Percentiles rank a stretch among this genome's conserved stretches.
Evolutionary conservation across 1,139 yeast species (phyloP).

Genomic region (Geotrichum citri-aurantii): DNA sequence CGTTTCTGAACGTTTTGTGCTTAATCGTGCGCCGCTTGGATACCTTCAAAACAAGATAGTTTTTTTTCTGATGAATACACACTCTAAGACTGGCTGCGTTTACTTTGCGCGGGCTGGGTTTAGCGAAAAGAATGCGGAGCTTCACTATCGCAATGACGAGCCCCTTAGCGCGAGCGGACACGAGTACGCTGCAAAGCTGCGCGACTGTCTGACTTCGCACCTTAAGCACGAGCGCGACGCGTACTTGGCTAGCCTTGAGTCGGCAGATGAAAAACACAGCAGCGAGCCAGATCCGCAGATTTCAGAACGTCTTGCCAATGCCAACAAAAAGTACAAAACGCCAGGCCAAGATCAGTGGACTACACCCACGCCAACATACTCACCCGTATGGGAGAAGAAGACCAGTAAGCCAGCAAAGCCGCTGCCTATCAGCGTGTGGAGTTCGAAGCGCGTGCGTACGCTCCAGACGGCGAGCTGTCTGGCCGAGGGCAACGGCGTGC

Average conservation of each 20-base stretch:
- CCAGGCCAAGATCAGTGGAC: slow-evolving; percentile 18
- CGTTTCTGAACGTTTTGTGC: slow-evolving; percentile 80
- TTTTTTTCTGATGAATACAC: slow-evolving; percentile 80
- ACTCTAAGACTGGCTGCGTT: slow-evolving; percentile 78
- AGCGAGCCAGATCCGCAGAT: not conserved
- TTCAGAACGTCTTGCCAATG: slow-evolving; percentile 16
- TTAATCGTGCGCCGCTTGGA: slow-evolving; percentile 78
- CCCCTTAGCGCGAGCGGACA: slow-evolving; percentile 36
- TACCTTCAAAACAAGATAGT: slow-evolving; percentile 85
- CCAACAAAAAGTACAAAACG: slow-evolving; percentile 11
- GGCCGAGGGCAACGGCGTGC: slow-evolving; percentile 27
- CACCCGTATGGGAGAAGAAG: slow-evolving; percentile 22
- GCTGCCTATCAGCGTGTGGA: slow-evolving; percentile 59
- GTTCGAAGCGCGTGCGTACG: slow-evolving; percentile 82
- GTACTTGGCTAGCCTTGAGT: not conserved
- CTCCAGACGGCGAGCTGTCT: slow-evolving; percentile 71
- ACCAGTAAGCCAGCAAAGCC: slow-evolving; percentile 28
- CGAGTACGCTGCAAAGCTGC: slow-evolving; percentile 38
- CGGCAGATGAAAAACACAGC: not conserved
- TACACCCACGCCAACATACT: slow-evolving; percentile 19
- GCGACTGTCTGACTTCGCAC: slow-evolving; percentile 39
- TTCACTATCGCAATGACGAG: slow-evolving; percentile 36
- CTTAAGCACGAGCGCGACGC: slow-evolving; percentile 26
- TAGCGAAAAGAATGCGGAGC: slow-evolving; percentile 25
- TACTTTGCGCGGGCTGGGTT: slow-evolving; percentile 66